Conservation (phyloP, 768 basidiomycete genomes). For the Pleurotus cornucopiae region DNA sequence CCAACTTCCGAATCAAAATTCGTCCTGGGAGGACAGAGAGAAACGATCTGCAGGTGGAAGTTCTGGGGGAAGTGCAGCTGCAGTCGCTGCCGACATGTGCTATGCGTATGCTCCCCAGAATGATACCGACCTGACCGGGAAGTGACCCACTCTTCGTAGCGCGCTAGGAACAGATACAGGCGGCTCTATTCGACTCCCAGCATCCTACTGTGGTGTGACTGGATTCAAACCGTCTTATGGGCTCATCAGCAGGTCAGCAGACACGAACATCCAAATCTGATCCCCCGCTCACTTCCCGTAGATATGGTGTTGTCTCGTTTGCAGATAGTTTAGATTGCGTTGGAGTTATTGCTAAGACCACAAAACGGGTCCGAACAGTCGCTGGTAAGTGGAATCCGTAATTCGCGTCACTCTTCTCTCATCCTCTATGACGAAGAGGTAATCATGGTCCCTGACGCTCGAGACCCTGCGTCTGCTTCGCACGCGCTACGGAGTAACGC, state of each 20-base stretch:
- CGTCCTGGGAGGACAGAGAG: constrained; percentile 26
- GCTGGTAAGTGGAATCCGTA: constrained; percentile 51
- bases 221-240: constrained; percentile 97
- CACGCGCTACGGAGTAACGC: constrained; percentile 27
- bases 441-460: constrained; percentile 53
- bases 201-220: constrained; percentile 88
- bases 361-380: constrained; percentile 43
- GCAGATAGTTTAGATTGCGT: constrained; percentile 96
- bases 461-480: constrained; percentile 72
- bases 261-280: too few species aligned
- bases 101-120: constrained; percentile 57
- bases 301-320: constrained; percentile 89
- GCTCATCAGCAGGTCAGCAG: constrained; percentile 70
- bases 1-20: constrained; percentile 19
- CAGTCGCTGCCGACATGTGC: constrained; percentile 82
- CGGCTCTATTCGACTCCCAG: constrained; percentile 89
- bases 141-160: constrained; percentile 31
- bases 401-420: background rate
- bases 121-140: too few species aligned
- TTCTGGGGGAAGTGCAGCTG: constrained; percentile 93
- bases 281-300: constrained; percentile 19
- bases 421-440: constrained; percentile 23
- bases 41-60: constrained; percentile 82
- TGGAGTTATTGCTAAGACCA: constrained; percentile 65
- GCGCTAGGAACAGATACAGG: constrained; percentile 95